Conservation (phyloP, 345 rosid genomes). For the Angophora floribunda region DNA sequence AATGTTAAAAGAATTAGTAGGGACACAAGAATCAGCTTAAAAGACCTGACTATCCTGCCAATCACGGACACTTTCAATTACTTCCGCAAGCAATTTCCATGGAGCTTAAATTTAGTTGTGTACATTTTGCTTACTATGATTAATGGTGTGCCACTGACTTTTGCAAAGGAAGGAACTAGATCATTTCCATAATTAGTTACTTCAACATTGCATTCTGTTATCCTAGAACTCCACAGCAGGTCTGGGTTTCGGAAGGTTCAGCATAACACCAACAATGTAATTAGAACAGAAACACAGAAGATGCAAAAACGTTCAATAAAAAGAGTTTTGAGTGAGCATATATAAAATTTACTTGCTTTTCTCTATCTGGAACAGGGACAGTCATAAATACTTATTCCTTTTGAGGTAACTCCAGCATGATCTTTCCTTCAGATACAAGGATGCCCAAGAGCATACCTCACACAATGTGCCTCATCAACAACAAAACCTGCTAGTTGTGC, state of each 20-base stretch:
- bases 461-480: conserved; percentile 92
- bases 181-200: neutral
- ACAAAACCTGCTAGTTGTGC: conserved; percentile 77
- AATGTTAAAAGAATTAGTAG: neutral
- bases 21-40: neutral
- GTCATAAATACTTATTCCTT: neutral
- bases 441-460: conserved; percentile 40
- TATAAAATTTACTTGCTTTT: neutral
- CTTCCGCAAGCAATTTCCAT: neutral
- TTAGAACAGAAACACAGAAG: neutral
- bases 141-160: neutral
- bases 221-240: neutral
- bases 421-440: neutral
- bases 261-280: neutral
- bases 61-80: neutral
- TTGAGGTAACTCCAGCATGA: neutral
- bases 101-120: neutral
- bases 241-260: conserved; percentile 10
- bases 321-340: neutral
- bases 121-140: neutral
- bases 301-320: neutral
- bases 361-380: neutral
- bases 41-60: neutral
- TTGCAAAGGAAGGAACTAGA: neutral
- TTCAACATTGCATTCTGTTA: neutral